Evolutionary conservation across 176 grass and related monocot species (phyloP), one percentile per base, ranked within the genome.

Genomic region (Cymbopogon citratus): DNA sequence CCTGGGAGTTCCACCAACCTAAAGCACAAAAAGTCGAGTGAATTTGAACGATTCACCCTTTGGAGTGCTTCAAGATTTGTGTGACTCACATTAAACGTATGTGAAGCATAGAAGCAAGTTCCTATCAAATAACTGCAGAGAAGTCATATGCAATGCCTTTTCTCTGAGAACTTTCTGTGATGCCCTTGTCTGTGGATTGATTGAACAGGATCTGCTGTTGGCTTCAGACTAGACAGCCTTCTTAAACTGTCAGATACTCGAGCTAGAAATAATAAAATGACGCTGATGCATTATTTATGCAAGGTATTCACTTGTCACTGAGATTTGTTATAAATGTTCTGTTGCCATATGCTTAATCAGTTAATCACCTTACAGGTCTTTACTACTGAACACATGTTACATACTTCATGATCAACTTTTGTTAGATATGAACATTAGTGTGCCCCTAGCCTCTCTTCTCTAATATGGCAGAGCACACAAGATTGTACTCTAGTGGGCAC

Each of bases 271-370:
- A 98, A 93, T 41, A 98, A 98, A 78, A 88, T 98, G 90, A 98
- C 92, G n/a, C 86, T 98, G 71, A 98, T 98, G 90, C 95, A 98
- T 87, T 98, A 98, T 91, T 86, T 98, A 81, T 98, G 95, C 90
- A 98, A 98, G 90, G 95, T 98, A 91, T 81, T 46, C 44, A 48
- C 70, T 74, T 49, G 73, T 21, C 38, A 46, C 15, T 77, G 63
- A 68, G 33, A 77, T 51, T 54, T 83, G 45, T 67, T 74, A 62
- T 83, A 9, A 57, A 71, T 19, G 41, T 57, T 59, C 12, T 84
- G 63, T 3, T 13, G 52, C 52, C 49, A 24, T 44, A 45, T 44
- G 29, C 9, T 63, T 63, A 63, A 62, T 63, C 25, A 63, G 60
- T 63, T 71, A 71, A 70, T 43, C 76, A 4, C 31, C 15, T 78